phyloP scores from a whole-genome alignment of 1,284 basidiomycete genomes.

The Marasmius sp. region DNA sequence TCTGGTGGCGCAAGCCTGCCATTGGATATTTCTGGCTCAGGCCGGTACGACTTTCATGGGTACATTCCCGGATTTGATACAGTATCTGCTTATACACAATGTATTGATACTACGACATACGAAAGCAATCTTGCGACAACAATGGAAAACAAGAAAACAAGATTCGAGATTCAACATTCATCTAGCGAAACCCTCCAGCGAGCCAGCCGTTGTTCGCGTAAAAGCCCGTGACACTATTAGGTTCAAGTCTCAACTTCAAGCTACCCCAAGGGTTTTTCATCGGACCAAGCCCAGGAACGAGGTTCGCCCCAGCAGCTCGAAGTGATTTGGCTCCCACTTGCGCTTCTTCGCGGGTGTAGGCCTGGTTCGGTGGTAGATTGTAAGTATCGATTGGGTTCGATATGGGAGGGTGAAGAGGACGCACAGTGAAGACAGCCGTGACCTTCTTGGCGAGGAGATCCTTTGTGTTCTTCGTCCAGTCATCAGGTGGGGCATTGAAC shows the following conservation, averaged over 20 bases:
- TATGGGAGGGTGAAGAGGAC: neutral
- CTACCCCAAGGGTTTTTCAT: conserved; percentile 30
- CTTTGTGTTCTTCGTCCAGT: conserved; percentile 25
- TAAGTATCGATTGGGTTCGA: neutral
- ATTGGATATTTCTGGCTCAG: too few species aligned
- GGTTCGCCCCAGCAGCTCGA: conserved; percentile 18
- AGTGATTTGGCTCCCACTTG: conserved; percentile 22
- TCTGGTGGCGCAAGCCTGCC: too few species aligned
- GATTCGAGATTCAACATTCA: too few species aligned
- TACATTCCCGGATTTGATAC: too few species aligned
- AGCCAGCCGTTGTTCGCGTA: conserved; percentile 33
- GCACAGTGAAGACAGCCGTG: conserved; percentile 28
- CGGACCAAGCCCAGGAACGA: conserved; percentile 23
- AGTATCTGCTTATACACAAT: too few species aligned
- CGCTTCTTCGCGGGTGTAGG: conserved; percentile 29
- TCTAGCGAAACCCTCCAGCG: conserved; percentile 27
- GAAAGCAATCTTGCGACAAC: too few species aligned
- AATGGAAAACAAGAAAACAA: too few species aligned
- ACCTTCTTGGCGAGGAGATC: conserved; percentile 23
- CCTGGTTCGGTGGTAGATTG: conserved; percentile 12
- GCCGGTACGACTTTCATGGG: too few species aligned
- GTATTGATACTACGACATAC: too few species aligned
- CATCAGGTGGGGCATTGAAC: conserved; percentile 29
- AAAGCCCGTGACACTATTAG: conserved; percentile 26
- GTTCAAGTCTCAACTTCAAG: conserved; percentile 22